Percentiles rank a stretch among this genome's conserved stretches.
Conservation (phyloP, 192 early-diverging fungal genomes). For the Irineochytrium annulatum region DNA sequence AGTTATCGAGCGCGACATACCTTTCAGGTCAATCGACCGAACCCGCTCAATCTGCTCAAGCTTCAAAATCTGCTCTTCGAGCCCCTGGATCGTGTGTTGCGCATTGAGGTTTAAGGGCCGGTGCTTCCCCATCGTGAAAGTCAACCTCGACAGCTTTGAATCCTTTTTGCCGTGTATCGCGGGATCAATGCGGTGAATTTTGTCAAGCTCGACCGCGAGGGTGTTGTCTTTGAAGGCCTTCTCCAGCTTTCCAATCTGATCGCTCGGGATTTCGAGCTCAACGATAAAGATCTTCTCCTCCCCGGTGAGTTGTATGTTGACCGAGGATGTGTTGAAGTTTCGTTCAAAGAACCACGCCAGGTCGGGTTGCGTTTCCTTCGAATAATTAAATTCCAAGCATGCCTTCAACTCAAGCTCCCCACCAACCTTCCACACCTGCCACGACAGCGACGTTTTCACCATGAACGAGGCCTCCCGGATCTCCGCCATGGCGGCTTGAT, state of each 20-base stretch:
- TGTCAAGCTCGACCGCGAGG: slow-evolving; percentile 45
- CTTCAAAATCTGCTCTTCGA: slow-evolving; percentile 45
- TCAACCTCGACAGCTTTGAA: slow-evolving; percentile 45
- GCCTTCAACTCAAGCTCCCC: background rate
- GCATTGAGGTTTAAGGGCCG: slow-evolving; percentile 39
- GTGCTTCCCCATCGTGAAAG: slow-evolving; percentile 33
- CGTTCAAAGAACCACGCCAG: slow-evolving; percentile 45
- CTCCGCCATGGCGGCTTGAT: too few species aligned
- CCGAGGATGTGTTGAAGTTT: slow-evolving; percentile 31
- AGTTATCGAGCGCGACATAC: too few species aligned
- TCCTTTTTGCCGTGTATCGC: slow-evolving; percentile 39
- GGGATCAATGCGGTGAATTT: slow-evolving; percentile 57
- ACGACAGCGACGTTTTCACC: slow-evolving; percentile 16
- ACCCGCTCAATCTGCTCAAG: slow-evolving; percentile 44
- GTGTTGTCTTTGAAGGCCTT: slow-evolving; percentile 48
- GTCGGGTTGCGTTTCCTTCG: slow-evolving; percentile 29
- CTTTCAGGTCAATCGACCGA: slow-evolving; percentile 49
- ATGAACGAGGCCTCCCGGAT: slow-evolving; percentile 15
- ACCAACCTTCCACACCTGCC: slow-evolving; percentile 21
- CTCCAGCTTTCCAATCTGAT: slow-evolving; percentile 38
- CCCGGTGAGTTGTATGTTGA: slow-evolving; percentile 36
- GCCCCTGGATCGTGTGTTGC: slow-evolving; percentile 36
- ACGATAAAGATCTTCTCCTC: slow-evolving; percentile 47
- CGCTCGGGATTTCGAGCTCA: slow-evolving; percentile 43
- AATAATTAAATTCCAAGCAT: background rate